Evolutionary conservation across 768 basidiomycete species (phyloP).

Genomic region (Vararia minispora): DNA sequence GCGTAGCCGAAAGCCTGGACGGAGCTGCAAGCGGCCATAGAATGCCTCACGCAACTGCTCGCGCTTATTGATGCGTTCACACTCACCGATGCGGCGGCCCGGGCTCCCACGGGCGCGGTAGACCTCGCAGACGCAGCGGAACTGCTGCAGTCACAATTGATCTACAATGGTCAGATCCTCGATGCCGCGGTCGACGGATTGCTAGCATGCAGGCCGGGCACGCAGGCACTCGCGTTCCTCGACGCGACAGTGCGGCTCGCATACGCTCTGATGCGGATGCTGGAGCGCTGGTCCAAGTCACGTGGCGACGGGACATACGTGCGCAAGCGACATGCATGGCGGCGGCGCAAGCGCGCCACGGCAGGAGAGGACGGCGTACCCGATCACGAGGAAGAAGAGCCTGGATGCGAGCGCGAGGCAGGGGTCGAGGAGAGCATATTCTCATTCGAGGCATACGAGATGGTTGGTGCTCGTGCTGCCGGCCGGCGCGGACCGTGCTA

Average conservation of each 20-base stretch:
- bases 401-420: constrained; percentile 42
- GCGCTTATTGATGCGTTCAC: constrained; percentile 76
- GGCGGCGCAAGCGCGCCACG: constrained; percentile 31
- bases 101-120: constrained; percentile 31
- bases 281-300: constrained; percentile 80
- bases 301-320: constrained; percentile 46
- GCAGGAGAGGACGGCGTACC: constrained; percentile 39
- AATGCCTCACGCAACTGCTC: constrained; percentile 87
- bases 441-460: constrained; percentile 86
- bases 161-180: constrained; percentile 92
- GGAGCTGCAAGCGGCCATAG: constrained; percentile 88
- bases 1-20: constrained; percentile 85
- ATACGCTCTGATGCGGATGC: constrained; percentile 76
- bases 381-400: constrained; percentile 60
- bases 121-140: constrained; percentile 61
- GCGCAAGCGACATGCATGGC: constrained; percentile 59
- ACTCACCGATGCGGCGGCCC: constrained; percentile 71
- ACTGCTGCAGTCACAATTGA: constrained; percentile 77
- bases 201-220: constrained; percentile 67
- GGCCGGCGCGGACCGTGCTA: constrained; percentile 4
- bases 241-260: constrained; percentile 78
- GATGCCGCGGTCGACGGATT: constrained; percentile 79
- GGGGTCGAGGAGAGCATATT: constrained; percentile 77
- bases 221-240: constrained; percentile 71
- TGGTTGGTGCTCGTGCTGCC: constrained; percentile 51